Base-by-base conservation (phyloP, 768 basidiomycete genomes). In the Gymnopilus junonius region DNA sequence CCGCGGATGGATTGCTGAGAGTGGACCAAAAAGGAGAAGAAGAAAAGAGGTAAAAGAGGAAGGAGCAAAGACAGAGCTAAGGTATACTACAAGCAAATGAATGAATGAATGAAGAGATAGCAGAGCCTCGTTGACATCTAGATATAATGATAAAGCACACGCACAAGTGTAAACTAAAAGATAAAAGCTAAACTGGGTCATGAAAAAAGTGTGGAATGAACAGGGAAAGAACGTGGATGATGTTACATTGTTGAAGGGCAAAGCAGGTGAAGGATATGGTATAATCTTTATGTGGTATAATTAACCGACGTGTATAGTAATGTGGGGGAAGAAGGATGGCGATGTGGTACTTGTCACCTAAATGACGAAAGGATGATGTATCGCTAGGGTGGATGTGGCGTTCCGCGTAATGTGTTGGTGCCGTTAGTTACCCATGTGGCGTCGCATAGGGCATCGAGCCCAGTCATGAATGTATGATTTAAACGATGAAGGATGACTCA, bases 271-370 rank as follows among this genome's bases (percentile, higher is more conserved):
- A n/a, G 39, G 46, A 50, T 39, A 59, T 59, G 58, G 58, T 59
- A 59, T 59, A 59, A 51, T 29, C 35, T 51, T 51, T 51, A 51
- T 17, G 48, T 51, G 48, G 48, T 51, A 51, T 51, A 51, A 51
- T 51, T 51, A 58, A 46, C 21, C 12, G 48, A 21, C 31, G 37
- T 40, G 58, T 59, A 59, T 59, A 40, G 37, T 59, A 51, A 23
- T 39, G 56, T 20, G 43, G 31, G 45, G 48, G 43, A 23, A 43
- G 37, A 21, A 57, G 25, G 8, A 48, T 35, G 17, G n/a, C 34
- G 45, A 25, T 35, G 32, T 34, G 35, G 43, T 35, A 43, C 32
- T 40, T 10, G 35, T 34, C 14, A 12, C 42, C 35, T 45, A 29
- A 29, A 45, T 46, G 56, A 29, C 15, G 31, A 21, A 42, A 20